Evolutionary conservation across 805 yeast genomes (phyloP).

Genomic region (Metschnikowia shivogae): DNA sequence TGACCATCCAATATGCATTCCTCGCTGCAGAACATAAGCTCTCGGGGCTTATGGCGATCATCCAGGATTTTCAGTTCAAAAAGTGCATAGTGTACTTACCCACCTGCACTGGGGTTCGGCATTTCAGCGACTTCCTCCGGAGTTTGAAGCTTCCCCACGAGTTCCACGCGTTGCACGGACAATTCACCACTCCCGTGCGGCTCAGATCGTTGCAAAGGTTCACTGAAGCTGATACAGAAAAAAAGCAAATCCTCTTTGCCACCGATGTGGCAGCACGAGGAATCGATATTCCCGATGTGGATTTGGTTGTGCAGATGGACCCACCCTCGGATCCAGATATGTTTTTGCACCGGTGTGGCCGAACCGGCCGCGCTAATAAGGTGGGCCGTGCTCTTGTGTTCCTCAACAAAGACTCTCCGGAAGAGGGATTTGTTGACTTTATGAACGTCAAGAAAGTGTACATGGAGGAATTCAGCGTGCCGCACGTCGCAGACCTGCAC

Average conservation of each 20-base stretch:
- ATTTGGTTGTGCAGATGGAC: slow-evolving; percentile 86
- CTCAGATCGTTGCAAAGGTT: slow-evolving; percentile 66
- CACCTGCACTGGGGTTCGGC: slow-evolving; percentile 79
- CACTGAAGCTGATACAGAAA: slow-evolving; percentile 39
- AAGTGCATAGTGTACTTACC: slow-evolving; percentile 91
- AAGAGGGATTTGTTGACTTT: slow-evolving; percentile 76
- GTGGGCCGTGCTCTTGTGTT: slow-evolving; percentile 76
- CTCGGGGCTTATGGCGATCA: slow-evolving; percentile 50
- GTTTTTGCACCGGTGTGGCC: slow-evolving; percentile 89
- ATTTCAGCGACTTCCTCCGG: slow-evolving; percentile 59
- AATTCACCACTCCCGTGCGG: slow-evolving; percentile 76
- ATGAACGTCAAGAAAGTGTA: slow-evolving; percentile 64
- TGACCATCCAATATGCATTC: slow-evolving; percentile 58
- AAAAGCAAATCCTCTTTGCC: slow-evolving; percentile 68
- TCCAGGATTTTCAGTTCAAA: slow-evolving; percentile 53
- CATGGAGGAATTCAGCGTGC: slow-evolving; percentile 38
- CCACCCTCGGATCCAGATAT: slow-evolving; percentile 93
- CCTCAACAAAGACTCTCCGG: slow-evolving; percentile 65
- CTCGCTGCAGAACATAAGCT: slow-evolving; percentile 60
- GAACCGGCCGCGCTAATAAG: slow-evolving; percentile 91
- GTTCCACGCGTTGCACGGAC: slow-evolving; percentile 84
- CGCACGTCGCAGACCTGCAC: slow-evolving; percentile 25
- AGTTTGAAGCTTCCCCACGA: slow-evolving; percentile 24
- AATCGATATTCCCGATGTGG: slow-evolving; percentile 91
- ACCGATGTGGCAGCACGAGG: slow-evolving; percentile 99